These are phyloP conservation scores for Huntiella savannae DNA, from an alignment of 2,329 filamentous ascomycete species.

Conservation along the genomic window DNA sequence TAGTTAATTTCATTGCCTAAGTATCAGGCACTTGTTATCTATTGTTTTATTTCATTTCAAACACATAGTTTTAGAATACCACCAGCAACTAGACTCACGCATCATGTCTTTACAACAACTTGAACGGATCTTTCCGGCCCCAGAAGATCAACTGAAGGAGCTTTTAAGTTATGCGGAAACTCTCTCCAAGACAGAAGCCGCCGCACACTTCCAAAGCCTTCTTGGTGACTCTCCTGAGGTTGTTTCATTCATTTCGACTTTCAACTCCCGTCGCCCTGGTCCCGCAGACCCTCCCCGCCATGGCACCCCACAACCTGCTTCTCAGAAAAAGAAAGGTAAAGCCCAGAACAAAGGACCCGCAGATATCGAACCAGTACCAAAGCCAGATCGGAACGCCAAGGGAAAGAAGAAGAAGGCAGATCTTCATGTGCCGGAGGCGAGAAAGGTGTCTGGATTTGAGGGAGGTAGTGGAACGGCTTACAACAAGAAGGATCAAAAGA, in stretches of 20 bases:
- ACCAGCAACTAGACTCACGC: too few species aligned
- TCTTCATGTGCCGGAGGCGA: slow-evolving; percentile 44
- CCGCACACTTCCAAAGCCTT: slow-evolving; percentile 70
- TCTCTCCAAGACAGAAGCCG: slow-evolving; percentile 58
- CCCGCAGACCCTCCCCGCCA: slow-evolving; percentile 17
- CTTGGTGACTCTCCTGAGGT: slow-evolving; percentile 67
- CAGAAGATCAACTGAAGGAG: slow-evolving; percentile 67
- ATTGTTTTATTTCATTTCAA: too few species aligned
- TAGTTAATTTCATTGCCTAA: too few species aligned
- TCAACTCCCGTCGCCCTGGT: slow-evolving; percentile 47
- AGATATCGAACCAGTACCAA: slow-evolving; percentile 27
- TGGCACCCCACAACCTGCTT: slow-evolving; percentile 12
- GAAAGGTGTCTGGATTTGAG: slow-evolving; percentile 44
- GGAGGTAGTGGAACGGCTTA: slow-evolving; percentile 49
- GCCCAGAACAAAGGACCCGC: not conserved
- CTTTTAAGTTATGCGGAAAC: slow-evolving; percentile 65
- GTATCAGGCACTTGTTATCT: too few species aligned
- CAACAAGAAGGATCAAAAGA: slow-evolving; percentile 48
- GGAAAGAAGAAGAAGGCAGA: slow-evolving; percentile 41
- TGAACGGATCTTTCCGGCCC: slow-evolving; percentile 61
- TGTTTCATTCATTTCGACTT: slow-evolving; percentile 60
- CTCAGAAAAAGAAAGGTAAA: not conserved
- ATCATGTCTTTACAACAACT: slow-evolving; percentile 47
- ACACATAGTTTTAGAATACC: too few species aligned
- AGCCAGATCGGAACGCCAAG: slow-evolving; percentile 20